Base-by-base conservation (phyloP, 2,329 filamentous ascomycete genomes). In the Scedosporium apiospermum region DNA sequence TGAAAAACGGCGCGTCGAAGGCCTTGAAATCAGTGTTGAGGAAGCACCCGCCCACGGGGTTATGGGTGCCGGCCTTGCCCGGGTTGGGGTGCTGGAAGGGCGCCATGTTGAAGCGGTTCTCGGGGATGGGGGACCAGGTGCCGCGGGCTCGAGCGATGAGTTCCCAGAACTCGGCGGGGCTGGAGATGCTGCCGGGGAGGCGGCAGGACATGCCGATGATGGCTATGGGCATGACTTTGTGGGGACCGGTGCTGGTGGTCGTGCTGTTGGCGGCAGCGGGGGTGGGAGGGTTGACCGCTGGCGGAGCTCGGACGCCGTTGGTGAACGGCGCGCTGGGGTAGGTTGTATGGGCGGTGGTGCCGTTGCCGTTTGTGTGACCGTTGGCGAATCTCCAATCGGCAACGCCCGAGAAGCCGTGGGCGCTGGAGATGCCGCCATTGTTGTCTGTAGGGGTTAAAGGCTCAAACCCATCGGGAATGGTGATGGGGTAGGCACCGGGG, bases 1-100 rank as follows among this genome's bases (percentile, higher is more conserved):
- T 76, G 67, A 83, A 83, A 67, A 83, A 83, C 0, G 78, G 77
- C 0, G 80, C 80, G 60, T 83, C 80, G 63, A 83, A 82, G 3
- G 72, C 71, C 6, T 74, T 71, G 27, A 79, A 70, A 63, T 82
- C 79, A 21, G 74, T 73, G 57, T 77, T 74, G 64, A 83, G 70
- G 60, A 80, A 80, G 66, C 77, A 76, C 7, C 72, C 73, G 3
- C 72, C 70, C 23, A 65, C 67, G 1, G 72, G 68, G 60, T 76
- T 78, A 64, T 73, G 71, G 58, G 71, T 70, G 5, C 77, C 77
- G 26, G 71, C 75, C 65, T 77, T 77, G 46, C 74, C 75, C 0
- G 75, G 72, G 63, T 78, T 77, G 0, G 78, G 75, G 59, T 80
- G 77, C 57, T 77, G 74, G 64, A 74, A 74, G 41, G 67, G 74